A percentile compares a stretch with the other conserved stretches of the same genome.
Conservation (phyloP, 768 basidiomycete genomes). For the Crucibulum laeve region DNA sequence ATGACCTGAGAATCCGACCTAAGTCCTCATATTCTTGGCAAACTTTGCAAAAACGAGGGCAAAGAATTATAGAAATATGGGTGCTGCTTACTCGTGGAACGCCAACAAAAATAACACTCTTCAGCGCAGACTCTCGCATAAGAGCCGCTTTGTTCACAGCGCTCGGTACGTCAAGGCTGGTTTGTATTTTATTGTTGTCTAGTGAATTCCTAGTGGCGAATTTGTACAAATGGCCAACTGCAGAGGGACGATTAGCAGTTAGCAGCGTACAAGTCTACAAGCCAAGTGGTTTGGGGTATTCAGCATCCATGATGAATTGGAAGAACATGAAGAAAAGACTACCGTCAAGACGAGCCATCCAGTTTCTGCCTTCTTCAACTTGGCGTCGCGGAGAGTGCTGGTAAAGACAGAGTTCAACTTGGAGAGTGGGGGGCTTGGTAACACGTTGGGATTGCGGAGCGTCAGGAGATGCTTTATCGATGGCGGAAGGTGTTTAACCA, state of each 20-base stretch:
- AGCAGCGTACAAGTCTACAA: slow-evolving; percentile 78
- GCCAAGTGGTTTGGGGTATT: slow-evolving; percentile 5
- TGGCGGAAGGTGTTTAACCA: slow-evolving; percentile 53
- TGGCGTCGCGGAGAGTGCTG: slow-evolving; percentile 64
- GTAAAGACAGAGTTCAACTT: slow-evolving; percentile 53
- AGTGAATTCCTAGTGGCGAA: slow-evolving; percentile 56
- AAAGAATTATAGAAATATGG: not conserved
- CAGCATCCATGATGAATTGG: slow-evolving; percentile 6
- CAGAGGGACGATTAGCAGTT: slow-evolving; percentile 76
- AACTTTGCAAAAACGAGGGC: not conserved
- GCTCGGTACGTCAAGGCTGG: slow-evolving; percentile 40
- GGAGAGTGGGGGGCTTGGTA: slow-evolving; percentile 50
- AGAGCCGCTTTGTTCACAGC: slow-evolving; percentile 73
- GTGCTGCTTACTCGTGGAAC: slow-evolving; percentile 66
- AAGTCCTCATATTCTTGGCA: slow-evolving; percentile 8
- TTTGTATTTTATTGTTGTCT: slow-evolving; percentile 30
- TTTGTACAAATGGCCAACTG: slow-evolving; percentile 76
- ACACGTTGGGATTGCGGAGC: slow-evolving; percentile 58
- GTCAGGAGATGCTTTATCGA: slow-evolving; percentile 69
- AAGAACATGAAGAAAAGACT: slow-evolving; percentile 17
- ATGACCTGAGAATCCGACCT: slow-evolving; percentile 57
- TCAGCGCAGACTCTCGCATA: slow-evolving; percentile 87
- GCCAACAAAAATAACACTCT: slow-evolving; percentile 86
- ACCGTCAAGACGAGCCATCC: slow-evolving; percentile 83
- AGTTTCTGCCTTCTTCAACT: slow-evolving; percentile 57